phyloP scores from a whole-genome alignment of 176 grass and related monocot genomes.

The Melocanna baccifera region DNA sequence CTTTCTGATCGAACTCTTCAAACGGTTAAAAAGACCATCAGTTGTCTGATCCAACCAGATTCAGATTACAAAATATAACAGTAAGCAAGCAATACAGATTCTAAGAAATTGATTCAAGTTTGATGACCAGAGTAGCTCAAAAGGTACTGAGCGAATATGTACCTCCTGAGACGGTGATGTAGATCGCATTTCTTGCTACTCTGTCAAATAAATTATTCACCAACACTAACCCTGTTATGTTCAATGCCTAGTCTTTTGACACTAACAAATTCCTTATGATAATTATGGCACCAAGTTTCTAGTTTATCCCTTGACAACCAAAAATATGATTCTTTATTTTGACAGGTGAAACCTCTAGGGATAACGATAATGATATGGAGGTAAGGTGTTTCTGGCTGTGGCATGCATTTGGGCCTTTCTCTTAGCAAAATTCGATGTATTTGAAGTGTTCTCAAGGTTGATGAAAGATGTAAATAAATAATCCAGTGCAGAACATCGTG shows the following conservation, averaged over 20 bases:
- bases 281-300: background rate
- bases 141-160: background rate
- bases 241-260: background rate
- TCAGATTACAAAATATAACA: too few relatives aligned
- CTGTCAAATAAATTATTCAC: background rate
- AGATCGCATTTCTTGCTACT: background rate
- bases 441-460: background rate
- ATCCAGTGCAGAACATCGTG: background rate
- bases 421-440: slow-evolving; percentile 11
- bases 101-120: background rate
- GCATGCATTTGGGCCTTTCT: background rate
- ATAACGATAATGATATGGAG: slow-evolving; percentile 33
- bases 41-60: too few relatives aligned
- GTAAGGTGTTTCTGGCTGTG: background rate
- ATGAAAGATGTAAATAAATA: background rate
- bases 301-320: background rate
- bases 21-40: too few relatives aligned
- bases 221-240: background rate
- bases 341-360: slow-evolving; percentile 44
- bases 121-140: background rate
- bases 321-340: slow-evolving; percentile 13
- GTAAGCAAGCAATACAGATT: background rate
- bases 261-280: background rate
- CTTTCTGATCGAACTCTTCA: too few relatives aligned
- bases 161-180: background rate